Conservation (phyloP, 2,329 filamentous ascomycete genomes). For the Purpureocillium takamizusanense region DNA sequence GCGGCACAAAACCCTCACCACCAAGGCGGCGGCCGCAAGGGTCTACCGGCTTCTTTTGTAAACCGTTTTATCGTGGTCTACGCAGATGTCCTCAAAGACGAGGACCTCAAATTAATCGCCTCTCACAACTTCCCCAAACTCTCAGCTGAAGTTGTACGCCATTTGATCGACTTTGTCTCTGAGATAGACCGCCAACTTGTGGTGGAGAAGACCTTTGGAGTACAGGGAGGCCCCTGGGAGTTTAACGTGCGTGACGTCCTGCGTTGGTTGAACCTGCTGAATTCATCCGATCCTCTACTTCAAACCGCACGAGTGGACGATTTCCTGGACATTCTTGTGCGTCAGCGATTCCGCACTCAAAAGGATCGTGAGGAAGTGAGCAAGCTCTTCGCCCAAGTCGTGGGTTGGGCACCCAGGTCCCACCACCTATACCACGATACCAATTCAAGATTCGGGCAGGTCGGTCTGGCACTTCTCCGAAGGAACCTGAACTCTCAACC, state of each 20-base stretch:
- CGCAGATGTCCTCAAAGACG: slow-evolving; percentile 75
- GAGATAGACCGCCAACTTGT: slow-evolving; percentile 66
- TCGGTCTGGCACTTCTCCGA: slow-evolving; percentile 65
- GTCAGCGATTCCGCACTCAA: slow-evolving; percentile 74
- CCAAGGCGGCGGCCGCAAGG: slow-evolving; percentile 91
- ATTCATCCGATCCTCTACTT: slow-evolving; percentile 46
- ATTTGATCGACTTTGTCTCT: slow-evolving; percentile 72
- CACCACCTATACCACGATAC: slow-evolving; percentile 68
- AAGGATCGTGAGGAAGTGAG: slow-evolving; percentile 59
- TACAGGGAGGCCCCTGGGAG: slow-evolving; percentile 77
- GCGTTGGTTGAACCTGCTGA: slow-evolving; percentile 67
- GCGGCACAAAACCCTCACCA: slow-evolving; percentile 97
- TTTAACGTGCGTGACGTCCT: slow-evolving; percentile 89
- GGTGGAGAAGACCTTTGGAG: slow-evolving; percentile 46
- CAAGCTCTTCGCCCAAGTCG: slow-evolving; percentile 56
- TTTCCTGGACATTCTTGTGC: slow-evolving; percentile 73
- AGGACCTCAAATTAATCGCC: slow-evolving; percentile 78
- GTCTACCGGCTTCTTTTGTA: slow-evolving; percentile 89
- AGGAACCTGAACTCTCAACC: slow-evolving; percentile 49
- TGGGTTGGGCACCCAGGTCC: slow-evolving; percentile 39
- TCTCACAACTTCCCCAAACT: slow-evolving; percentile 64
- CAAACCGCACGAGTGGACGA: slow-evolving; percentile 53
- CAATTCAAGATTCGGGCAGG: slow-evolving; percentile 57
- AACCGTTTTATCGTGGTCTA: slow-evolving; percentile 98
- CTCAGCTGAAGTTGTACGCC: slow-evolving; percentile 46